These are phyloP conservation scores for Coemansia sp. DNA, from an alignment of 192 early-diverging fungal species.

Conservation along the genomic window DNA sequence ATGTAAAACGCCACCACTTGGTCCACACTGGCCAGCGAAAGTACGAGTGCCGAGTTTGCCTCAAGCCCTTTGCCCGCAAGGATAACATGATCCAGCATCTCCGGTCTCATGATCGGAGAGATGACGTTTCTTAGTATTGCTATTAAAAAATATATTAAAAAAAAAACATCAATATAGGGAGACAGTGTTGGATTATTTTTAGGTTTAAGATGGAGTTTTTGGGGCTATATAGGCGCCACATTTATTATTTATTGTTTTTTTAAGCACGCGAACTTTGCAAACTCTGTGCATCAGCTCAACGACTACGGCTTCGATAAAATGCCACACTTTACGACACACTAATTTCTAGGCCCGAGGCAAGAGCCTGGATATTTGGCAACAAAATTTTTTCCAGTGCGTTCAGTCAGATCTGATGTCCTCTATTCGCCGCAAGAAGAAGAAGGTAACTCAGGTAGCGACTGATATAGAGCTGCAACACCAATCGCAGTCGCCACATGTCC, in stretches of 20 bases:
- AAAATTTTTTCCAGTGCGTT: slow-evolving; percentile 80
- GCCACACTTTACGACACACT: slow-evolving; percentile 89
- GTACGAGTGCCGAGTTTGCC: slow-evolving; percentile 68
- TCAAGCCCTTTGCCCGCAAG: slow-evolving; percentile 69
- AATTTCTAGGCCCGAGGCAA: slow-evolving; percentile 68
- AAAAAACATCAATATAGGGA: too few relatives aligned
- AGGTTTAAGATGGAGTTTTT: too few relatives aligned
- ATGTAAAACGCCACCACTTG: slow-evolving; percentile 56
- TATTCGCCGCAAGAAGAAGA: slow-evolving; percentile 72
- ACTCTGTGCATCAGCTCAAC: slow-evolving; percentile 91
- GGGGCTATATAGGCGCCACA: too few relatives aligned
- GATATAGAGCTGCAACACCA: too few relatives aligned
- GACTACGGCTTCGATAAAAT: slow-evolving; percentile 99
- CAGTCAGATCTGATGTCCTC: slow-evolving; percentile 88
- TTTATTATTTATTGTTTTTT: slow-evolving; percentile 52
- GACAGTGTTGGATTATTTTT: too few relatives aligned
- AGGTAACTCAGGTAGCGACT: too few relatives aligned
- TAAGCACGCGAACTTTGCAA: slow-evolving; percentile 91
- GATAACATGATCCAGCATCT: slow-evolving; percentile 84
- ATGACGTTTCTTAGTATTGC: background rate
- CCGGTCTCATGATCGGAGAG: slow-evolving; percentile 64
- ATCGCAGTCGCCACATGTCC: too few relatives aligned
- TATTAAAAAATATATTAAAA: too few relatives aligned
- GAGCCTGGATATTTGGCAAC: slow-evolving; percentile 90
- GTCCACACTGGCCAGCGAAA: slow-evolving; percentile 65